These are phyloP conservation scores for Zhuliangozyma blackwelliae DNA, from an alignment of 1,139 yeast genomes.

Conservation along the genomic window DNA sequence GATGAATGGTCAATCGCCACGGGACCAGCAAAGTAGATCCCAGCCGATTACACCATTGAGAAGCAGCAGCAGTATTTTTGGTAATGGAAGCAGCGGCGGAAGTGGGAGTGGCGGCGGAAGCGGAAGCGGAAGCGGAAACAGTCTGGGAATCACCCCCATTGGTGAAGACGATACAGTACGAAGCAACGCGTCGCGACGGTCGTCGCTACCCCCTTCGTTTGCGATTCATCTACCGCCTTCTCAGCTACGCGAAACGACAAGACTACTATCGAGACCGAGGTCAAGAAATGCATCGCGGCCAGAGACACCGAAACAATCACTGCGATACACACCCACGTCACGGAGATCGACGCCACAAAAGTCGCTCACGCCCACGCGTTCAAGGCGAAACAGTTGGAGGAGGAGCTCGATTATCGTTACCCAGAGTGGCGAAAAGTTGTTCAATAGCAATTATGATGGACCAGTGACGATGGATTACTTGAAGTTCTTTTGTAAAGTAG, in stretches of 20 bases:
- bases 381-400: constrained; percentile 2
- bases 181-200: too few species aligned
- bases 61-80: not conserved
- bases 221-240: constrained; percentile 5
- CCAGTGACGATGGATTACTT: constrained; percentile 39
- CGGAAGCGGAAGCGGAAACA: too few species aligned
- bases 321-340: too few species aligned
- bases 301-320: constrained; percentile 1
- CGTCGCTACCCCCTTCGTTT: constrained; percentile 1
- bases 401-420: constrained; percentile 14
- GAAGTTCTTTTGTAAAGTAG: constrained; percentile 31
- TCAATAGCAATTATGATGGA: constrained; percentile 32
- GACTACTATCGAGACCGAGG: constrained; percentile 1
- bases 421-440: constrained; percentile 20
- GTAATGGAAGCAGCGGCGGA: too few species aligned
- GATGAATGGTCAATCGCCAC: not conserved
- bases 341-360: too few species aligned
- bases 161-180: too few species aligned
- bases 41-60: constrained; percentile 7
- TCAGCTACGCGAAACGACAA: constrained; percentile 2
- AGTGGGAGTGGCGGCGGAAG: too few species aligned
- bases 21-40: constrained; percentile 1
- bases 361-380: constrained; percentile 1
- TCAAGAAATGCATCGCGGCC: constrained; percentile 2
- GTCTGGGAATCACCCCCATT: too few species aligned